phyloP scores from a whole-genome alignment of 306 rosid species.

The Dalbergia cochinchinensis region DNA sequence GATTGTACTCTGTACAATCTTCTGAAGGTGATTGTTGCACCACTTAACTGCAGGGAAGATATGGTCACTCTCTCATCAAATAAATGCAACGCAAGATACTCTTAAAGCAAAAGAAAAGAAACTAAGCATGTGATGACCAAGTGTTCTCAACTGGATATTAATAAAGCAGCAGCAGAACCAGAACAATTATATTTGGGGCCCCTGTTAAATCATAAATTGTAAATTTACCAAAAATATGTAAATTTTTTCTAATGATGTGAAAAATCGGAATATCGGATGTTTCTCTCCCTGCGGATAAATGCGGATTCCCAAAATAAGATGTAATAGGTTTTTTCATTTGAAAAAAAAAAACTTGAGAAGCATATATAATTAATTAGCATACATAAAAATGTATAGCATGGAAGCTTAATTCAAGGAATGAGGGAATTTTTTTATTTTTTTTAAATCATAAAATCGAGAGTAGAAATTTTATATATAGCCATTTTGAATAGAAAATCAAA shows the following conservation, averaged over 20 bases:
- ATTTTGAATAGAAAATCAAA: neutral
- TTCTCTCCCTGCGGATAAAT: too few relatives aligned
- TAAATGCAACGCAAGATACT: neutral
- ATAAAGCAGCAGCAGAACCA: neutral
- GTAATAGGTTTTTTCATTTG: neutral
- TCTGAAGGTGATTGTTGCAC: neutral
- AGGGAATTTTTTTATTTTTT: too few relatives aligned
- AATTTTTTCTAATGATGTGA: neutral
- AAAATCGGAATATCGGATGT: neutral
- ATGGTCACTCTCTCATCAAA: neutral
- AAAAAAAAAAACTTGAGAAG: neutral
- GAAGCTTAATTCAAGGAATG: neutral
- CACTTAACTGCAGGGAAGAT: neutral
- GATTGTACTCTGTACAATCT: neutral
- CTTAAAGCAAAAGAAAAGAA: neutral
- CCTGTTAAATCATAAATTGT: neutral
- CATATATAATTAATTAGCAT: neutral
- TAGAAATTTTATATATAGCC: neutral
- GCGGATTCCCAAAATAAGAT: neutral
- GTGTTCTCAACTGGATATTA: neutral
- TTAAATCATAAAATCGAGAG: neutral
- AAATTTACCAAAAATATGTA: neutral
- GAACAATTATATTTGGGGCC: neutral
- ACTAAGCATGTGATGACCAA: neutral
- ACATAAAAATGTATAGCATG: neutral